Percentiles rank a stretch among this genome's conserved stretches.
Conservation (phyloP, 345 rosid species). For the Salix dunnii region DNA sequence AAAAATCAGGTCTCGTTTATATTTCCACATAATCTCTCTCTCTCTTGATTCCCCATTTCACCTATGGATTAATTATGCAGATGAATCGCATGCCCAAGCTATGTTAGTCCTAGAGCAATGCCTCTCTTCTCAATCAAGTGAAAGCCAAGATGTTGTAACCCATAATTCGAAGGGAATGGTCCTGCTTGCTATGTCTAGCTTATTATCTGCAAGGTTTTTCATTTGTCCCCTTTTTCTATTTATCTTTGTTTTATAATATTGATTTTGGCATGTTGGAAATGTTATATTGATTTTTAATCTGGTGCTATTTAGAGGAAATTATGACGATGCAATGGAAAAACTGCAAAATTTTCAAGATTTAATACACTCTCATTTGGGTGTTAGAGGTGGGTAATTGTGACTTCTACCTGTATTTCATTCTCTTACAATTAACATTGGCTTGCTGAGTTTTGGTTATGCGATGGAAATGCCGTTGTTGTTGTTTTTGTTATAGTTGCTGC, state of each 20-base stretch:
- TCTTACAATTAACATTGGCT: background rate
- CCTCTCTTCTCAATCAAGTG: constrained; percentile 49
- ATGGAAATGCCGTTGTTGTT: background rate
- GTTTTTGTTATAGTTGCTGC: constrained; percentile 49
- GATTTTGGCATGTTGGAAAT: background rate
- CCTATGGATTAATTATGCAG: constrained; percentile 18
- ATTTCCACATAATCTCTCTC: background rate
- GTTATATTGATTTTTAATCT: background rate
- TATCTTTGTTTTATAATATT: background rate
- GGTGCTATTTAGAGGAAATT: constrained; percentile 44
- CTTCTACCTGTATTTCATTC: background rate
- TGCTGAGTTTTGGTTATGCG: background rate
- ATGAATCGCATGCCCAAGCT: constrained; percentile 73
- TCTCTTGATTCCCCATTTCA: background rate
- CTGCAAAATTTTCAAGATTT: constrained; percentile 41
- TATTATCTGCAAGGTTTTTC: constrained; percentile 58
- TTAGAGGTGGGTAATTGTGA: constrained; percentile 44
- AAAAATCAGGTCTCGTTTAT: constrained; percentile 56
- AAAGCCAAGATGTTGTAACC: constrained; percentile 33
- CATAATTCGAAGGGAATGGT: constrained; percentile 60
- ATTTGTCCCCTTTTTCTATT: background rate
- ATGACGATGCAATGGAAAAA: constrained; percentile 60
- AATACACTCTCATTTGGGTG: constrained; percentile 35
- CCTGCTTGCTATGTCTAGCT: constrained; percentile 79
- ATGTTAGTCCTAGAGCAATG: constrained; percentile 84